Evolutionary conservation across 2,329 filamentous ascomycete genomes (phyloP).

Genomic region (Claviceps sp.): DNA sequence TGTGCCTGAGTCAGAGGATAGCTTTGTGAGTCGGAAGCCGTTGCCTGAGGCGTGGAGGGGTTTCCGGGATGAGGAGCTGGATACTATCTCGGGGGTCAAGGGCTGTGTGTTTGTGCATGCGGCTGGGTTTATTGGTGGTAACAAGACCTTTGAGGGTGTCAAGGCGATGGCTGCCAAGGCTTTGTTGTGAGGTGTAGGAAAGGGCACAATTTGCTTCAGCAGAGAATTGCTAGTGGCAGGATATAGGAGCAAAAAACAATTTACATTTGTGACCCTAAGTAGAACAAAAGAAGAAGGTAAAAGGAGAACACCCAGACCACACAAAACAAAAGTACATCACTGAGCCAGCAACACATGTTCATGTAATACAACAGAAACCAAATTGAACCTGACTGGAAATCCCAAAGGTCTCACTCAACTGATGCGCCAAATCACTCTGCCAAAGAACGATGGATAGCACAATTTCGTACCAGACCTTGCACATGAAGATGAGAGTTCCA

Average conservation of each 20-base stretch:
- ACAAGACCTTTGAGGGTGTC: constrained; percentile 80
- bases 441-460: neutral
- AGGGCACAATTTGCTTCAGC: too few species aligned
- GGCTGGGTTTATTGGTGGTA: constrained; percentile 89
- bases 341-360: constrained; percentile 2
- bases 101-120: constrained; percentile 90
- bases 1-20: constrained; percentile 72
- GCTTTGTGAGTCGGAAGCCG: constrained; percentile 84
- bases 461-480: neutral
- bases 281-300: neutral
- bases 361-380: neutral
- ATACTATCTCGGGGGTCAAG: constrained; percentile 51
- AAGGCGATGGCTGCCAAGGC: constrained; percentile 75
- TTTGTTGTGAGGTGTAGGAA: constrained; percentile 24
- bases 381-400: neutral
- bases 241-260: neutral
- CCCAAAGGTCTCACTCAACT: neutral
- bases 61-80: constrained; percentile 73
- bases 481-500: neutral
- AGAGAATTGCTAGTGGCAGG: neutral
- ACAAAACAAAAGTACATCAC: neutral
- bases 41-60: constrained; percentile 88
- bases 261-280: neutral
- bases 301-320: neutral
- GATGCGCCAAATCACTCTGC: neutral